Base-by-base conservation (phyloP, 2,329 filamentous ascomycete genomes). In the Bisporella sp. region DNA sequence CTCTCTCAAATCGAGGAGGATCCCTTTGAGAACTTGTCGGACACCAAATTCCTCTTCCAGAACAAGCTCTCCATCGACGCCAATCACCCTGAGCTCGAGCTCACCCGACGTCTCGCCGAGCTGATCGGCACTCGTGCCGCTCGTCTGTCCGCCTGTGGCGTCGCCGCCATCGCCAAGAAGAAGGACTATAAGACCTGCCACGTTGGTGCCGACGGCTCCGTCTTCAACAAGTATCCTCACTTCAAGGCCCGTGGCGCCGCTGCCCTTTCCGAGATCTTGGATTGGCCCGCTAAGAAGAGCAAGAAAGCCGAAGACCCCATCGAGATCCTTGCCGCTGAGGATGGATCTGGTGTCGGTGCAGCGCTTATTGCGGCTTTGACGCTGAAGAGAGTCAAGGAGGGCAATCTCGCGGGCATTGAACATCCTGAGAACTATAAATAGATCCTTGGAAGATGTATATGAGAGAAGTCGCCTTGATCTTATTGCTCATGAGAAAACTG, bases 201-300 rank as follows among this genome's bases (percentile, higher is more conserved):
- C 69, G 93, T 99, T 41, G 93, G 93, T 62, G 93, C 93, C 47
- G 93, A 99, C 66, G 93, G 93, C 37, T 95, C 89, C 13, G 92
- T 99, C 49, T 99, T 99, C 76, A 96, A 96, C 78, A 97, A 97
- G 70, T 99, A 99, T 73, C 93, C 93, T 9, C 87, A 96, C 72
- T 99, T 99, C 81, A 96, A 96, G 77, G 81, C 84, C 51, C 86
- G 93, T 49, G 91, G 92, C 50, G 92, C 93, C 11, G 78, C 85
- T 68, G 93, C 93, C 31, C 79, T 99, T 48, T 84, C 89, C 49
- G 93, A 99, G 75, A 96, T 99, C 58, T 81, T 99, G 37, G 92
- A 96, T 74, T 97, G 92, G 91, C 82, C 87, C 3, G 81, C 78
- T 49, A 87, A 88, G 72, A 77, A 75, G 54, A 72, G 71, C 59